Evolutionary conservation across 768 basidiomycete species (phyloP).

Genomic region (Wakefieldia striispora): DNA sequence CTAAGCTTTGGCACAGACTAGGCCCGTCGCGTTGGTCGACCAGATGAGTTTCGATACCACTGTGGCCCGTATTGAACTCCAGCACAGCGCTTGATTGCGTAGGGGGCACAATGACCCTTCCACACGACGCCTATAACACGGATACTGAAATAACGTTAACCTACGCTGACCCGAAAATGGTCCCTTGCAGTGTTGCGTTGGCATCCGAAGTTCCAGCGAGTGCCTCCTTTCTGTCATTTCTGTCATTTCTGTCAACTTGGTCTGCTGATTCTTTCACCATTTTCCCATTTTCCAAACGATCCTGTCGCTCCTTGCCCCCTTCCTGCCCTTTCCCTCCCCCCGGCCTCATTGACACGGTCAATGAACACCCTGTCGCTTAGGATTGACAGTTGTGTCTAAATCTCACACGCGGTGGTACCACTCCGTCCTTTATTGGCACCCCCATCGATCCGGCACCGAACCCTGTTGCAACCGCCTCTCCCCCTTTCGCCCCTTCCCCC

Average conservation of each 20-base stretch:
- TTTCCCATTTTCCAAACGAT: background rate
- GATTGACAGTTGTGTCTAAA: constrained; percentile 11
- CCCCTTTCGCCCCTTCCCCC: background rate
- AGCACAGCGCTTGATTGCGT: no score
- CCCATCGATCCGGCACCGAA: background rate
- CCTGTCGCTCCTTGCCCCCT: no score
- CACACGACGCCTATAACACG: no score
- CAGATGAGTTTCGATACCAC: no score
- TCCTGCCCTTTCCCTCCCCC: background rate
- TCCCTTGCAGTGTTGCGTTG: background rate
- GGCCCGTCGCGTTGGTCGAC: no score
- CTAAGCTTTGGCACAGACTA: no score
- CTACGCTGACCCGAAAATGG: no score
- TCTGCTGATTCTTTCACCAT: background rate
- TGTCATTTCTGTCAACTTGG: constrained; percentile 7
- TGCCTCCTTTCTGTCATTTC: constrained; percentile 1
- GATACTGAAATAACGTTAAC: no score
- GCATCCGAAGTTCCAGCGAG: constrained; percentile 10
- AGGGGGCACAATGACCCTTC: no score
- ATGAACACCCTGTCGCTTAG: constrained; percentile 8
- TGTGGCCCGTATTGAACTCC: no score
- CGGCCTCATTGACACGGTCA: background rate
- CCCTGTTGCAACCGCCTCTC: background rate
- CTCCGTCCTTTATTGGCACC: constrained; percentile 2
- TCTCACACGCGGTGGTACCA: constrained; percentile 18